These are phyloP conservation scores for Dentipellis sp. DNA, from an alignment of 768 basidiomycete genomes.

Conservation along the genomic window DNA sequence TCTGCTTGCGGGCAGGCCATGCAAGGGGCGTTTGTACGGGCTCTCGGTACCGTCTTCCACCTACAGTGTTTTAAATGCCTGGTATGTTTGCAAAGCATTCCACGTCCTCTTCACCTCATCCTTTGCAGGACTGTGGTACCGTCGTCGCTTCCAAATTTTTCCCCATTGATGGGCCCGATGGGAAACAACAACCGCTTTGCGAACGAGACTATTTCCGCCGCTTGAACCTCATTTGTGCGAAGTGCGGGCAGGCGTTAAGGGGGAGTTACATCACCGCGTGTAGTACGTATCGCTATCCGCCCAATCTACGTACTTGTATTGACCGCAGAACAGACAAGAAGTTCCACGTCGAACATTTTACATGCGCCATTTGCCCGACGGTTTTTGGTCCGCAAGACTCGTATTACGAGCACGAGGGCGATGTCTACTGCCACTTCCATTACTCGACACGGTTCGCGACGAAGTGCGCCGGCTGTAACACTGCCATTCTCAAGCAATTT, in stretches of 20 bases:
- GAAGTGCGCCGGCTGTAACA: constrained; percentile 96
- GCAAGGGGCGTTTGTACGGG: constrained; percentile 95
- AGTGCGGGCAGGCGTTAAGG: constrained; percentile 88
- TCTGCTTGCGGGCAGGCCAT: constrained; percentile 73
- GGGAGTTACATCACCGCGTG: constrained; percentile 99
- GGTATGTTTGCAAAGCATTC: constrained; percentile 39
- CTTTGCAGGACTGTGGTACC: constrained; percentile 79
- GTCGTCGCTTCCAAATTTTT: constrained; percentile 99
- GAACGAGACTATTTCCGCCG: constrained; percentile 97
- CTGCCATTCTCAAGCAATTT: constrained; percentile 97
- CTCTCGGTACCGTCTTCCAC: constrained; percentile 89
- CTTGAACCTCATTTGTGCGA: constrained; percentile 91
- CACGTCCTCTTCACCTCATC: constrained; percentile 9
- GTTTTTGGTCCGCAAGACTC: constrained; percentile 97
- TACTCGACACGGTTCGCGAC: constrained; percentile 98
- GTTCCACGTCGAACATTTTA: constrained; percentile 99
- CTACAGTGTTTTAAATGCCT: constrained; percentile 98
- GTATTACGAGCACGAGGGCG: constrained; percentile 97
- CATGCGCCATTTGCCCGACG: constrained; percentile 92
- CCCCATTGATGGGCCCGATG: constrained; percentile 88
- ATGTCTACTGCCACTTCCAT: constrained; percentile 98
- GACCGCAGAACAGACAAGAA: constrained; percentile 66
- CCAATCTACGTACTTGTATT: no score
- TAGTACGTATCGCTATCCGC: constrained; percentile 46
- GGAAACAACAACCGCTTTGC: constrained; percentile 89